phyloP scores from a whole-genome alignment of 805 yeast genomes.

The Wickerhamiella spandovensis region DNA sequence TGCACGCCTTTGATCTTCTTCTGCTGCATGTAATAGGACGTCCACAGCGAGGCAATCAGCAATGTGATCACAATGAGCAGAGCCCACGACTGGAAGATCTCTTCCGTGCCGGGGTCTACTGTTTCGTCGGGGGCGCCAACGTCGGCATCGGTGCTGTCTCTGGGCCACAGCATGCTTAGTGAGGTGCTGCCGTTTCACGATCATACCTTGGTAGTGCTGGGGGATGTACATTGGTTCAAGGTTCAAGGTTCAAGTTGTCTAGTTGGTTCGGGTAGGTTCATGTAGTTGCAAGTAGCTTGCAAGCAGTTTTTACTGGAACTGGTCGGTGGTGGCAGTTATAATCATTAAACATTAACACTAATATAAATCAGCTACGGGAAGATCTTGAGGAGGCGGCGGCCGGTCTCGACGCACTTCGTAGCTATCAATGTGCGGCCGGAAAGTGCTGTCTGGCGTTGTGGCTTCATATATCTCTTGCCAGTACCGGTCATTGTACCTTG shows the following conservation, averaged over 20 bases:
- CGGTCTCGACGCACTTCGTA: neutral
- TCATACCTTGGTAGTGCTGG: too few species aligned
- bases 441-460: neutral
- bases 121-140: conserved; percentile 32
- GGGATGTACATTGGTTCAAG: too few species aligned
- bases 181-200: too few species aligned
- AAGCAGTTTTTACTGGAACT: too few species aligned
- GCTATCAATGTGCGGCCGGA: neutral
- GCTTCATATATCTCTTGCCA: neutral
- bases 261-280: too few species aligned
- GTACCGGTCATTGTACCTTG: neutral
- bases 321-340: too few species aligned
- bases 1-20: conserved; percentile 89
- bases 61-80: conserved; percentile 70
- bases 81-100: conserved; percentile 96
- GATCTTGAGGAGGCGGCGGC: neutral
- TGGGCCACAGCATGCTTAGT: neutral
- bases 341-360: neutral
- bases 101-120: conserved; percentile 81
- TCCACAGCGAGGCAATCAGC: conserved; percentile 83
- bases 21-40: conserved; percentile 84
- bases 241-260: too few species aligned
- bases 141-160: conserved; percentile 28
- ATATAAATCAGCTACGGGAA: neutral
- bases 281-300: too few species aligned